Percentiles rank a stretch among this genome's conserved stretches.
These are phyloP conservation scores for Perkinsus marinus DNA, from an alignment of 169 alveolate genomes.

Conservation along the genomic window DNA sequence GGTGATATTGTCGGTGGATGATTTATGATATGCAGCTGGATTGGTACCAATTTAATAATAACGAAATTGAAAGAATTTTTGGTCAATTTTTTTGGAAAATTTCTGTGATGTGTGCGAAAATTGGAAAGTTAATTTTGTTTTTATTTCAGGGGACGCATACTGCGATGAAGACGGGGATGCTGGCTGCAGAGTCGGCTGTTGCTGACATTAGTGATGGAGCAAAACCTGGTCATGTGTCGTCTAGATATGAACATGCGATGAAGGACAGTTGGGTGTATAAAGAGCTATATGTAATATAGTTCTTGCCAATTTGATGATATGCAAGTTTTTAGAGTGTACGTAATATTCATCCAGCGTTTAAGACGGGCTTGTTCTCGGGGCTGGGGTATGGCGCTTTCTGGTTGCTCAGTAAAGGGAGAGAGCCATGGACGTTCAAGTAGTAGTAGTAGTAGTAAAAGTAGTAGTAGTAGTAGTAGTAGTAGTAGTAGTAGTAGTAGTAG, in stretches of 20 bases:
- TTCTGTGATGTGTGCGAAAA: too few relatives aligned
- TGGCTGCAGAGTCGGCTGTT: constrained; percentile 60
- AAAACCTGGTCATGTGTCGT: background rate
- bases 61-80: too few relatives aligned
- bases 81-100: too few relatives aligned
- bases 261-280: constrained; percentile 47
- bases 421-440: constrained; percentile 45
- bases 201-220: constrained; percentile 13
- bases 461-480: background rate
- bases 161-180: constrained; percentile 64
- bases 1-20: too few relatives aligned
- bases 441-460: background rate
- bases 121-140: too few relatives aligned
- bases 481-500: background rate
- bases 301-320: background rate
- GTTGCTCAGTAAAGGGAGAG: constrained; percentile 38
- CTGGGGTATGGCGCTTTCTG: constrained; percentile 28
- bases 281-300: constrained; percentile 34
- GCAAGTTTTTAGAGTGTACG: constrained; percentile 10
- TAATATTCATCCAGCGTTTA: constrained; percentile 45
- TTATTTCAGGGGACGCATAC: constrained; percentile 41
- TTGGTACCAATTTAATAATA: too few relatives aligned
- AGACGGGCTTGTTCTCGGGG: constrained; percentile 37
- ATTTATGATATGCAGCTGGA: too few relatives aligned
- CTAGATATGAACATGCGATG: constrained; percentile 27